phyloP scores from a whole-genome alignment of 208 protist genomes.

The Leishmania aethiopica region DNA sequence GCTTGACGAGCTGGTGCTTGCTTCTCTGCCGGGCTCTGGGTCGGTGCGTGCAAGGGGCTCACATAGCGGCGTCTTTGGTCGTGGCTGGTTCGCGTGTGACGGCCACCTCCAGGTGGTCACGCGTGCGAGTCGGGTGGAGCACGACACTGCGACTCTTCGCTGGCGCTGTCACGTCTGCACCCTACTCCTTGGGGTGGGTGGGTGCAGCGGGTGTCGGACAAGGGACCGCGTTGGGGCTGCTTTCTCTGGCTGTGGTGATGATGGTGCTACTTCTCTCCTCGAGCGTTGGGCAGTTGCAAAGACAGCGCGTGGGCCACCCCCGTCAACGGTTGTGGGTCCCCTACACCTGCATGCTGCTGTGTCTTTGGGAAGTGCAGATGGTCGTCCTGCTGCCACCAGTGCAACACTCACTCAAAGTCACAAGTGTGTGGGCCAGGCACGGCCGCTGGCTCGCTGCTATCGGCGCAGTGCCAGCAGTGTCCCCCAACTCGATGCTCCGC shows the following conservation, averaged over 20 bases:
- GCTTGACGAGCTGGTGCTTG: slow-evolving; percentile 13
- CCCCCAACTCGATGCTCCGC: neutral
- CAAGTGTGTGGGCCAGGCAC: neutral
- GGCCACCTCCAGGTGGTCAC: neutral
- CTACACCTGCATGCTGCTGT: slow-evolving; percentile 15
- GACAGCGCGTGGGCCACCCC: neutral
- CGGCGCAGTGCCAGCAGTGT: slow-evolving; percentile 3
- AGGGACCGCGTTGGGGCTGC: slow-evolving; percentile 12
- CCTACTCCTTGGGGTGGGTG: slow-evolving; percentile 20
- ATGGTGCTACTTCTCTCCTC: slow-evolving; percentile 6
- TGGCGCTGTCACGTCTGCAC: slow-evolving; percentile 11
- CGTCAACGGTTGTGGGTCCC: slow-evolving; percentile 16
- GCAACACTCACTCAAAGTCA: slow-evolving; percentile 5
- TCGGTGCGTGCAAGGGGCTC: neutral
- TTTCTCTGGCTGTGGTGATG: slow-evolving; percentile 13
- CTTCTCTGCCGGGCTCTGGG: slow-evolving; percentile 2
- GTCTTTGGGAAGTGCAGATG: slow-evolving; percentile 19
- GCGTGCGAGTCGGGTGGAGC: neutral
- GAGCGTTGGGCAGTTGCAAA: neutral
- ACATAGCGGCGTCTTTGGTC: neutral
- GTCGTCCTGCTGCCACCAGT: neutral
- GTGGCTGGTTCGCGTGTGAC: neutral
- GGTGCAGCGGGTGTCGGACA: slow-evolving; percentile 14
- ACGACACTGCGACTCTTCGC: neutral
- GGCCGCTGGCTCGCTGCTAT: slow-evolving; percentile 10